Conservation (phyloP, 2,329 filamentous ascomycete species). For the Epichloe sp. region DNA sequence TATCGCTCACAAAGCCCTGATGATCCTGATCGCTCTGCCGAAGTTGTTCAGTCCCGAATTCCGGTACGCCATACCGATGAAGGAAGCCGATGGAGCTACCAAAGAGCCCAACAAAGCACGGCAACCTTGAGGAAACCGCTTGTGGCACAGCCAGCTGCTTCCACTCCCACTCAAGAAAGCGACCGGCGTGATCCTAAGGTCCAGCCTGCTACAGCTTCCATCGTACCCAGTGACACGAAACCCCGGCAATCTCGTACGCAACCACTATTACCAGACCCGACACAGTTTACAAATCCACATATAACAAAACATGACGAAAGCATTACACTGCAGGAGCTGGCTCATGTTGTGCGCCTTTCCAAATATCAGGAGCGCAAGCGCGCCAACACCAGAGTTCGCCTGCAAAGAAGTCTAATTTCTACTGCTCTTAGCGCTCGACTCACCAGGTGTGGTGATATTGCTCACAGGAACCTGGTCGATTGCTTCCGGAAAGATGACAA, state of each 20-base stretch:
- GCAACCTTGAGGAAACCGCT: slow-evolving; percentile 34
- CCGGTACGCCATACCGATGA: slow-evolving; percentile 32
- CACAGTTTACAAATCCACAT: slow-evolving; percentile 50
- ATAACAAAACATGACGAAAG: slow-evolving; percentile 48
- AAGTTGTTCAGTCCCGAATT: slow-evolving; percentile 26
- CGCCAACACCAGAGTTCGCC: slow-evolving; percentile 55
- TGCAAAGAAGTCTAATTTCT: slow-evolving; percentile 62
- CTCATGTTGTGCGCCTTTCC: slow-evolving; percentile 63
- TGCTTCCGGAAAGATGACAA: slow-evolving; percentile 70
- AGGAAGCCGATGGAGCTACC: slow-evolving; percentile 24
- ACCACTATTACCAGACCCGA: slow-evolving; percentile 52
- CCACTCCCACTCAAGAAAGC: slow-evolving; percentile 17
- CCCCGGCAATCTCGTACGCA: slow-evolving; percentile 28
- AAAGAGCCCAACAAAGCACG: slow-evolving; percentile 23
- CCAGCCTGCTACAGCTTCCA: slow-evolving; percentile 17
- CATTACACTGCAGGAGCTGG: slow-evolving; percentile 63
- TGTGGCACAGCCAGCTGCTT: slow-evolving; percentile 30
- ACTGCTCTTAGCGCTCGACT: slow-evolving; percentile 63
- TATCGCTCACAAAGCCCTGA: slow-evolving; percentile 42
- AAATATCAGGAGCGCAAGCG: slow-evolving; percentile 75
- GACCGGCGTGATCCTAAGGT: slow-evolving; percentile 16
- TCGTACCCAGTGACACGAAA: slow-evolving; percentile 28
- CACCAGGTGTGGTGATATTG: slow-evolving; percentile 60
- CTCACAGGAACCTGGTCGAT: slow-evolving; percentile 64
- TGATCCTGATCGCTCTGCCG: slow-evolving; percentile 36